These are phyloP conservation scores for Exophiala lecanii-corni DNA, from an alignment of 2,329 filamentous ascomycete genomes.

Conservation along the genomic window DNA sequence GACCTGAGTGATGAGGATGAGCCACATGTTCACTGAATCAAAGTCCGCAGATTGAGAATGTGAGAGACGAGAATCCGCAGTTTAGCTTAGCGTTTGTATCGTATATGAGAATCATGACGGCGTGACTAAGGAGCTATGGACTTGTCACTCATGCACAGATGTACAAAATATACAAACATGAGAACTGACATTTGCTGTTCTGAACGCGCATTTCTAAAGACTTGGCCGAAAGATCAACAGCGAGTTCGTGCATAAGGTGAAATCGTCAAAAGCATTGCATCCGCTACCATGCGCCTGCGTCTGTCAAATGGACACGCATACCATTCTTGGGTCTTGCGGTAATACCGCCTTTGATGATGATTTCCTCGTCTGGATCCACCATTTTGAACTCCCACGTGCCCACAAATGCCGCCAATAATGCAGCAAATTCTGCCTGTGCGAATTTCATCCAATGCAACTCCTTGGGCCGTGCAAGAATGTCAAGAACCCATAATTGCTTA, in stretches of 20 bases:
- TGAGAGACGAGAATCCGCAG: too few species aligned
- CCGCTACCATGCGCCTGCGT: slow-evolving; percentile 67
- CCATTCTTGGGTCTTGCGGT: slow-evolving; percentile 70
- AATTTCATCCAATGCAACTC: slow-evolving; percentile 30
- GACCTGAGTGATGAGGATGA: slow-evolving; percentile 9
- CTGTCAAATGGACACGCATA: slow-evolving; percentile 62
- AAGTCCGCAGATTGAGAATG: too few species aligned
- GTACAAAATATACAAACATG: too few species aligned
- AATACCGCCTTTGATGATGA: slow-evolving; percentile 64
- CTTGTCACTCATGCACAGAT: too few species aligned
- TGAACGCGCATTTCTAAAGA: too few species aligned
- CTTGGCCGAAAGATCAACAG: too few species aligned
- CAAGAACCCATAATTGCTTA: slow-evolving; percentile 66
- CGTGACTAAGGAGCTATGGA: too few species aligned
- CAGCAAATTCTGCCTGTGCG: slow-evolving; percentile 79
- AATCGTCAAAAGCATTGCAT: too few species aligned
- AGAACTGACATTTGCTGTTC: too few species aligned
- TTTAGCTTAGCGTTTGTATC: too few species aligned
- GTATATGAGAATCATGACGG: too few species aligned
- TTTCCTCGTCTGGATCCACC: slow-evolving; percentile 57
- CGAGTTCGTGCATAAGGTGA: too few species aligned
- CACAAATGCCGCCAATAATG: slow-evolving; percentile 70
- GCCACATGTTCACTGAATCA: neutral
- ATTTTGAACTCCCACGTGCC: slow-evolving; percentile 66
- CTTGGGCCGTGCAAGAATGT: slow-evolving; percentile 68